Evolutionary conservation across 768 basidiomycete genomes (phyloP), one percentile per base, ranked within the genome.

Genomic region (Paxillus ammoniavirescens): DNA sequence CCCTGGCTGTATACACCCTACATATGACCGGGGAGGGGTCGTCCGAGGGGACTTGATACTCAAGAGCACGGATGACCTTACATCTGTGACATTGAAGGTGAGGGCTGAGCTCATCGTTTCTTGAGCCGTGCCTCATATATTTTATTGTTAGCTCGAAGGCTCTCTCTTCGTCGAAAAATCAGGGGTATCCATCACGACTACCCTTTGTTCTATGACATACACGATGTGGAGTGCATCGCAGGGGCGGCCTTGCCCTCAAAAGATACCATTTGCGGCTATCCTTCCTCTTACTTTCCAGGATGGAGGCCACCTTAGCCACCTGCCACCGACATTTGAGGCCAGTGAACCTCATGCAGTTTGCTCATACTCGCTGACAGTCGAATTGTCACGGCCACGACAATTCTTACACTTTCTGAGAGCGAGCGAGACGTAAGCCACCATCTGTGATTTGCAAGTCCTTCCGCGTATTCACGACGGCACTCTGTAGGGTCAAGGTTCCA

Each of bases 241-340:
- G 33, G 37, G 53, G 17, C 54, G 58, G 41, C 36, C 33, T 10
- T 75, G 72, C 54, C 75, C 77, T 3, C 53, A 50, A 43, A 65
- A 62, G 28, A 63, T 77, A 36, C 69, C 77, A 0, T 83, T 88
- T 57, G 66, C 70, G 8, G 58, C 72, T 23, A 43, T 64, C 10
- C 68, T 87, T 14, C 84, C 84, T 3, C 52, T 73, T 4, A 74
- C 70, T 10, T 86, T 78, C 57, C 56, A 65, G 30, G 72, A 79
- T 42, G 66, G 62, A 6, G 62, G 62, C 40, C 60, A 68, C 14
- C 49, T 63, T 4, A 55, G 60, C 35, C 65, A 74, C 28, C 64
- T 84, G 8, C 85, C 85, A 2, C 83, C 85, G 1, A 73, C 77
- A 1, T 82, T 74, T 54, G 60, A 71, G 26, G 57, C 50, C 8